Evolutionary conservation across 805 yeast species (phyloP), one percentile per base, ranked within the genome.

Genomic region (Nadsonia fulvescens): DNA sequence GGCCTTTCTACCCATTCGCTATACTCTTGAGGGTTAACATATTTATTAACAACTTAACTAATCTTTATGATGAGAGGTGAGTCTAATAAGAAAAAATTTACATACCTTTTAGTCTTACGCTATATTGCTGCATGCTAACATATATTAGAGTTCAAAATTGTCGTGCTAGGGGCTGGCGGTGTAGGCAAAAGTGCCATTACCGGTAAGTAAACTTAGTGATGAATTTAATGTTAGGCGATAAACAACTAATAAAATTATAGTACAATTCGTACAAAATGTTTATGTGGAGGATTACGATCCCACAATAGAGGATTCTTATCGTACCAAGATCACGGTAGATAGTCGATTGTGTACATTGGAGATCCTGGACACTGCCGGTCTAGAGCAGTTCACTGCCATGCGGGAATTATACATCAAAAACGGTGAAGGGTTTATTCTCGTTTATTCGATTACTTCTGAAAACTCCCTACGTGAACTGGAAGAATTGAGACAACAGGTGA

Each of bases 371-470:
- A 81, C 94, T 3, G 93, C 93, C 1, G 96, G 94, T 23, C 73
- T 73, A 33, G 93, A 93, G 12, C 95, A 83, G 52, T 86, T 81
- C 56, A 78, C 93, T 1, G 93, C 94, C 6, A 81, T 86, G 93
- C 57, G 95, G 37, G 94, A 83, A 31, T 44, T 49, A 12, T 54
- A 55, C 37, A 47, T 53, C 31, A 78, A 79, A 38, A 71, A 81
- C 24, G 93, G 95, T 7, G 77, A 75, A 43, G 95, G 94, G 4
- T 86, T 86, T 44, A 49, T 89, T 26, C 59, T 86, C 27, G 93
- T 81, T 2, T 86, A 86, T 49, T 68, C 83, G 17, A 75, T 82
- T 36, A 77, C 81, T 24, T 77, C 77, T 34, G 63, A 70, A 37
- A 63, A 67, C 37, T 73, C 94, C 4, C 54, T 83, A 33, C 63